Conservation (phyloP, 2,329 filamentous ascomycete genomes). For the Didymella keratinophila region DNA sequence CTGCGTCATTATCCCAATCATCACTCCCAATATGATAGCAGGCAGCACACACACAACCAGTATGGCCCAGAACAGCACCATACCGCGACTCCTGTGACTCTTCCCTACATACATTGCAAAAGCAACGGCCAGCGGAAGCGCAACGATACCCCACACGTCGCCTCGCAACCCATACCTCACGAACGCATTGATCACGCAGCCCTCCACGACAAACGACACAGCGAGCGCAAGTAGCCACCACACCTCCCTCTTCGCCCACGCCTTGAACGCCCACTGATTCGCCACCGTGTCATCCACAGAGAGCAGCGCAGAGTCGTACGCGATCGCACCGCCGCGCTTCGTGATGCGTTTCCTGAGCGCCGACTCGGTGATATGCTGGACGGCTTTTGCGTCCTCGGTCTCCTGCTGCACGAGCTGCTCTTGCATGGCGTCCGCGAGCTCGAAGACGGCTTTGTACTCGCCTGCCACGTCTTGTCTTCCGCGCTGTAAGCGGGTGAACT, state of each 20-base stretch:
- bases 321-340: conserved; percentile 26
- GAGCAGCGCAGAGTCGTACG: conserved; percentile 3
- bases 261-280: background rate
- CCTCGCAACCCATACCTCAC: background rate
- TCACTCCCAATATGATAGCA: background rate
- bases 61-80: conserved; percentile 10
- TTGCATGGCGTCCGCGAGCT: conserved; percentile 28
- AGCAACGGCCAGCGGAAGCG: conserved; percentile 1
- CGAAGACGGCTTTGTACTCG: conserved; percentile 28
- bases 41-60: conserved; percentile 9
- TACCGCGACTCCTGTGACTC: conserved; percentile 4
- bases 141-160: background rate
- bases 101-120: conserved; percentile 14
- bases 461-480: conserved; percentile 16
- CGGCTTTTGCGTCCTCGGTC: background rate
- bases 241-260: conserved; percentile 5
- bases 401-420: conserved; percentile 9
- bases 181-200: background rate
- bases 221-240: conserved; percentile 1
- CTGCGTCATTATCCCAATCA: background rate
- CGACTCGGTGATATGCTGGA: background rate
- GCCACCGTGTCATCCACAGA: background rate
- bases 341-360: conserved; percentile 1
- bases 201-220: background rate
- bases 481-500: conserved; percentile 11